Base-by-base conservation (phyloP, 2,329 filamentous ascomycete genomes). In the Microthyrium microscopicum region DNA sequence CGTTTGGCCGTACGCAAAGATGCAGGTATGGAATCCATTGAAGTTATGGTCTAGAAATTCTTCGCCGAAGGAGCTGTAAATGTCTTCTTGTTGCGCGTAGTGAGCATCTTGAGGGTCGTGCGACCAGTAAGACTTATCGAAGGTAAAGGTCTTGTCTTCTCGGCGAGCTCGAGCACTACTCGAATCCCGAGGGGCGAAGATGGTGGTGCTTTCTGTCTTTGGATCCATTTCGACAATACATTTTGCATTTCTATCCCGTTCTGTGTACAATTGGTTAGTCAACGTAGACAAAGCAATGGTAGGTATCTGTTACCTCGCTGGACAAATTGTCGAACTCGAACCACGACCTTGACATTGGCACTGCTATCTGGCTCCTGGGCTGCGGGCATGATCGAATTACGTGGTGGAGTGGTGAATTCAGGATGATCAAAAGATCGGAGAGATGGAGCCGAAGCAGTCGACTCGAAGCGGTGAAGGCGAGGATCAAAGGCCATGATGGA, bases 1-100 rank as follows among this genome's bases (percentile, higher is more conserved):
- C 0, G 89, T 98, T 62, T 98, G 89, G 8, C 89, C 89, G 49
- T 98, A 95, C 39, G 89, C 89, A 51, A 98, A 95, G 45, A 98
- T 98, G 55, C 89, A 98, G 0, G 89, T 98, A 57, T 98, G 87
- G 60, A 98, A 98, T 42, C 89, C 89, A 52, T 94, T 85, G 48
- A 98, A 98, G 60, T 98, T 98, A 66, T 98, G 89, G 55, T 98
- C 89, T 41, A 98, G 68, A 45, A 98, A 95, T 50, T 95, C 89
- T 54, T 94, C 84, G 35, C 89, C 89, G 17, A 98, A 68, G 38
- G 78, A 79, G 49, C 89, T 82, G 64, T 98, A 95, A 36, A 98
- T 78, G 47, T 94, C 81, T 47, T 84, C 81, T 53, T 98, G 89
- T 40, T 77, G 70, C 3, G 89, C 85, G 52, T 94, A 98, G 57